These are phyloP conservation scores for Euptelea pleiosperma DNA, from an alignment of 164 flowering plant genomes.

Conservation along the genomic window DNA sequence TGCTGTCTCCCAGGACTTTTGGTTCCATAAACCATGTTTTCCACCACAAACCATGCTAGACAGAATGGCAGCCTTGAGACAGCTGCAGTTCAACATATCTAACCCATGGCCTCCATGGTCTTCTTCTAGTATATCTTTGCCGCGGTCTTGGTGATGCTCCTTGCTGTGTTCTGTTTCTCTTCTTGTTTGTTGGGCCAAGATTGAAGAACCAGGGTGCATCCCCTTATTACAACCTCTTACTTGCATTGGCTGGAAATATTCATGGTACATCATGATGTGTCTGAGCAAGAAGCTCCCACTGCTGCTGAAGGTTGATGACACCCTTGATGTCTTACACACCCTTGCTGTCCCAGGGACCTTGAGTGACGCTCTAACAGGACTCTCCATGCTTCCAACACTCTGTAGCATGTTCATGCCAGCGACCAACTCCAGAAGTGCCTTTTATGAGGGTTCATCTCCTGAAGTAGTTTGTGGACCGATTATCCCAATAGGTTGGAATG, in stretches of 20 bases:
- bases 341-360: slow-evolving; percentile 34
- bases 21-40: slow-evolving; percentile 7
- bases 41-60: slow-evolving; percentile 13
- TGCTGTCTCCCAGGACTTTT: slow-evolving; percentile 19
- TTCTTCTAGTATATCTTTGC: slow-evolving; percentile 30
- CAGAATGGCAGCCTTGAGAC: slow-evolving; percentile 8
- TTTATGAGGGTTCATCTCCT: slow-evolving; percentile 22
- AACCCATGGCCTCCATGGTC: slow-evolving; percentile 28
- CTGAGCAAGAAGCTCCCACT: slow-evolving; percentile 12
- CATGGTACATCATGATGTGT: slow-evolving; percentile 37
- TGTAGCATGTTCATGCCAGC: slow-evolving; percentile 21
- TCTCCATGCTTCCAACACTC: slow-evolving; percentile 29
- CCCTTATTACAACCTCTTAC: slow-evolving; percentile 30
- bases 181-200: slow-evolving; percentile 27
- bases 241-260: slow-evolving; percentile 24
- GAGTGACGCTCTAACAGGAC: slow-evolving; percentile 33
- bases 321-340: slow-evolving; percentile 25
- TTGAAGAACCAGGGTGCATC: slow-evolving; percentile 23
- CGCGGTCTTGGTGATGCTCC: slow-evolving; percentile 25
- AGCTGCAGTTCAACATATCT: slow-evolving; percentile 7
- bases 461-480: slow-evolving; percentile 24
- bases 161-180: slow-evolving; percentile 16
- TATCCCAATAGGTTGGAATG: slow-evolving; percentile 19
- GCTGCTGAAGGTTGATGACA: slow-evolving; percentile 25
- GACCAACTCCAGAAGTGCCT: slow-evolving; percentile 23